Evolutionary conservation across 495 filamentous ascomycete species (phyloP).

Genomic region (Cairneyella variabilis): DNA sequence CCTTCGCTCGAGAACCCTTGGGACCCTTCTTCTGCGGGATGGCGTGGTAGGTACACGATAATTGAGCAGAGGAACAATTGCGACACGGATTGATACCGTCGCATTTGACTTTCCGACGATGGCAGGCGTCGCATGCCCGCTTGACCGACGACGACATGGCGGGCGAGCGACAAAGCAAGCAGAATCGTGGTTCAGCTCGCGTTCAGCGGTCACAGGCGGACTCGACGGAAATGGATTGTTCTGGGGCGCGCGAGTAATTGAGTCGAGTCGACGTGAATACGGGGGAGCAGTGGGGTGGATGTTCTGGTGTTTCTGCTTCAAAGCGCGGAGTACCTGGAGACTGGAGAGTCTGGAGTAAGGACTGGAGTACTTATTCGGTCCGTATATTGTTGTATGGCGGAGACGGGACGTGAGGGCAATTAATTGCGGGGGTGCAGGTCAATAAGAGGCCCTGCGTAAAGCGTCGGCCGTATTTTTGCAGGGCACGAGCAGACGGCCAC

Average conservation of each 20-base stretch:
- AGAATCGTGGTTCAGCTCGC: too few relatives aligned
- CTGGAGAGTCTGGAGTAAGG: conserved; percentile 11
- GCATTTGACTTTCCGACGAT: conserved; percentile 80
- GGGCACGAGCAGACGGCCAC: too few relatives aligned
- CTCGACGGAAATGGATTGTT: too few relatives aligned
- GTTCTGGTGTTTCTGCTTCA: neutral
- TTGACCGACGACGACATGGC: conserved; percentile 55
- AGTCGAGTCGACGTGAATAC: too few relatives aligned
- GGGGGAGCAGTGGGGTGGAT: conserved; percentile 14
- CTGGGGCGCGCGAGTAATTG: too few relatives aligned
- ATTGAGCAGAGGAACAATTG: conserved; percentile 62
- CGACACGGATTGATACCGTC: conserved; percentile 68
- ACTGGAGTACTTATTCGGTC: conserved; percentile 24
- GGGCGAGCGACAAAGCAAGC: too few relatives aligned
- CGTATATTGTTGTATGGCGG: conserved; percentile 15
- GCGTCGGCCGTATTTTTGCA: too few relatives aligned
- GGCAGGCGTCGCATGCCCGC: conserved; percentile 77
- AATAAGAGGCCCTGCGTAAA: too few relatives aligned
- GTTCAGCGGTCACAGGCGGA: too few relatives aligned
- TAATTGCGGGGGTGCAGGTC: conserved; percentile 12
- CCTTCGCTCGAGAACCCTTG: conserved; percentile 76
- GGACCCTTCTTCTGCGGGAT: conserved; percentile 84
- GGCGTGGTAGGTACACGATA: conserved; percentile 77
- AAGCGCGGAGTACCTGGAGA: neutral
- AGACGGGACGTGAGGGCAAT: conserved; percentile 13